A percentile compares a stretch with the other conserved stretches of the same genome.
phyloP scores from a whole-genome alignment of 2,329 filamentous ascomycete genomes.

The Apiospora arundinis region DNA sequence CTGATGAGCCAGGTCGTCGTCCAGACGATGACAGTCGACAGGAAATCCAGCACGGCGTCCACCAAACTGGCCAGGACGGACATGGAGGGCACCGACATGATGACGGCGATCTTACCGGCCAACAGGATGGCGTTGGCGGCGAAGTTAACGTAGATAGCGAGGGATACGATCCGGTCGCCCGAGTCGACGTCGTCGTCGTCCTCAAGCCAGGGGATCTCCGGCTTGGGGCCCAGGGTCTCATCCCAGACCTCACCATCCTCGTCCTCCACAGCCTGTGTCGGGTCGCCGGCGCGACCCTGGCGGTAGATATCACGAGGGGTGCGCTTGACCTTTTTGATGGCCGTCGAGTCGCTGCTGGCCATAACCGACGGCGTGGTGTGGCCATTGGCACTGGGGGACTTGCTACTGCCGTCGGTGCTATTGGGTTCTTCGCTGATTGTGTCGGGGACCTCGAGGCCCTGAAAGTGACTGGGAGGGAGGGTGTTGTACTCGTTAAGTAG shows the following conservation, averaged over 20 bases:
- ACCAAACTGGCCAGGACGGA: constrained; percentile 82
- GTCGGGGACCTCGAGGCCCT: constrained; percentile 66
- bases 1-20: constrained; percentile 77
- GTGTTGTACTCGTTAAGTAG: constrained; percentile 88
- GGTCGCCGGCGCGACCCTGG: constrained; percentile 57
- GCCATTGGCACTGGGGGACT: not conserved
- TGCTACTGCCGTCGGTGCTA: constrained; percentile 9
- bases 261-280: constrained; percentile 67
- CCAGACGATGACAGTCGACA: constrained; percentile 83
- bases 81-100: constrained; percentile 79
- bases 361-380: constrained; percentile 15
- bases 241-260: constrained; percentile 51
- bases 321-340: constrained; percentile 67
- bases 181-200: constrained; percentile 75
- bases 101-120: constrained; percentile 77
- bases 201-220: constrained; percentile 73
- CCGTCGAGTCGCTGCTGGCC: constrained; percentile 14
- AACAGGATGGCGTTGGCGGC: constrained; percentile 78
- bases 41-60: constrained; percentile 80
- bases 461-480: constrained; percentile 60
- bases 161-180: constrained; percentile 75
- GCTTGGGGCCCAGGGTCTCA: constrained; percentile 46
- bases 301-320: constrained; percentile 90
- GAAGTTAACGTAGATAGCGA: constrained; percentile 89
- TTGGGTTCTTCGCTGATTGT: constrained; percentile 77